Percentiles rank a stretch among this genome's conserved stretches.
Evolutionary conservation across 2,329 filamentous ascomycete genomes (phyloP).

Genomic region (Tolypocladium album): DNA sequence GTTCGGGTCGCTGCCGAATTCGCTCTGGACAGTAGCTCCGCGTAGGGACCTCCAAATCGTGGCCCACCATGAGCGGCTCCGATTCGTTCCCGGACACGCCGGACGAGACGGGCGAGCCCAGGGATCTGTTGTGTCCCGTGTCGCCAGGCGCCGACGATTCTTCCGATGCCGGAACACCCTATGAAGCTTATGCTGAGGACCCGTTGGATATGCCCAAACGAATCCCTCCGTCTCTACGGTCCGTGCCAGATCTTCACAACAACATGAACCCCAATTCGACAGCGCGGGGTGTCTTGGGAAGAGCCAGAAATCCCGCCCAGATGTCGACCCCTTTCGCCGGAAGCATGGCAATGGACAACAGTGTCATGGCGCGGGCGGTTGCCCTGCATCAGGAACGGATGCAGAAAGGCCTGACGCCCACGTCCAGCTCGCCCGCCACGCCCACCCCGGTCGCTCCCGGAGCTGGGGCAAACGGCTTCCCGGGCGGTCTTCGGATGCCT

Average conservation of each 20-base stretch:
- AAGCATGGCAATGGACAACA: constrained; percentile 22
- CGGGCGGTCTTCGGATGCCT: constrained; percentile 31
- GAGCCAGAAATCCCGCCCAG: constrained; percentile 41
- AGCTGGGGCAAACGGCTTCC: constrained; percentile 30
- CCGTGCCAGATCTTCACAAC: constrained; percentile 45
- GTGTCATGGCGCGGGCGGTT: constrained; percentile 35
- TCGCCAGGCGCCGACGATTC: constrained; percentile 35
- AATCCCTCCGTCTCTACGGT: constrained; percentile 48
- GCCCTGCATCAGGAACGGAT: constrained; percentile 35
- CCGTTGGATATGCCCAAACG: constrained; percentile 29
- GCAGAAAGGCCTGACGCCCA: constrained; percentile 28
- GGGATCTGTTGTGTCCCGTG: constrained; percentile 23
- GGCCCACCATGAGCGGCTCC: constrained; percentile 14
- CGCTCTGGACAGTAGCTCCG: constrained; percentile 1
- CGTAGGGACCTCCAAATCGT: background rate
- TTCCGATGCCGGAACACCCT: constrained; percentile 38
- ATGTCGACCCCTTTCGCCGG: constrained; percentile 24
- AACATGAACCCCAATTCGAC: constrained; percentile 77
- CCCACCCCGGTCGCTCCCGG: constrained; percentile 20
- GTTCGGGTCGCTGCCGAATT: background rate
- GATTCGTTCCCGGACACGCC: constrained; percentile 33
- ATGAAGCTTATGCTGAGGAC: constrained; percentile 19
- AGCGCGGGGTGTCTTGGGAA: constrained; percentile 65
- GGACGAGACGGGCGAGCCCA: constrained; percentile 28
- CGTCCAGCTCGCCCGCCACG: constrained; percentile 15